Evolutionary conservation across 2,329 filamentous ascomycete species (phyloP).

Genomic region (Neoarthrinium moseri): DNA sequence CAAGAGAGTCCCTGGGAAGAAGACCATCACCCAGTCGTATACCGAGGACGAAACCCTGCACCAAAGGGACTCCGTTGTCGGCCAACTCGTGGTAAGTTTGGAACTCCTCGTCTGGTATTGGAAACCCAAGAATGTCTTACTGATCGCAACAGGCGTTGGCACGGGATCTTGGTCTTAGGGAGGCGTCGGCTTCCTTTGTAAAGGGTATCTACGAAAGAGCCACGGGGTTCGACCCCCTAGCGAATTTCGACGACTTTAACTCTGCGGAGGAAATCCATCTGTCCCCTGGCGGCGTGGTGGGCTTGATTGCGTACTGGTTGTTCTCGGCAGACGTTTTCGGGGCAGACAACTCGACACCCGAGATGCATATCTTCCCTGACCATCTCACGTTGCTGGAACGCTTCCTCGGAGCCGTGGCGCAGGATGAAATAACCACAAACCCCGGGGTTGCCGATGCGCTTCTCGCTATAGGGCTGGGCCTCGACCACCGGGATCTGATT

Average conservation of each 20-base stretch:
- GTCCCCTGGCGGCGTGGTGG: slow-evolving; percentile 58
- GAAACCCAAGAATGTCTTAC: slow-evolving; percentile 1
- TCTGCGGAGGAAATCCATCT: slow-evolving; percentile 53
- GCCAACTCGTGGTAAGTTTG: slow-evolving; percentile 64
- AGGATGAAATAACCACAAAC: slow-evolving; percentile 45
- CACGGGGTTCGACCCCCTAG: slow-evolving; percentile 43
- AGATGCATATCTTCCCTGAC: slow-evolving; percentile 59
- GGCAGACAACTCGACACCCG: slow-evolving; percentile 50
- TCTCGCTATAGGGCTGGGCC: slow-evolving; percentile 58
- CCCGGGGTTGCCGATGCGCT: slow-evolving; percentile 59
- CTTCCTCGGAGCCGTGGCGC: slow-evolving; percentile 51
- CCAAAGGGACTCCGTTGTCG: slow-evolving; percentile 64
- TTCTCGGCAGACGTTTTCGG: slow-evolving; percentile 63
- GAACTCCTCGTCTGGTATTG: slow-evolving; percentile 2
- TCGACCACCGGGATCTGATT: slow-evolving; percentile 50
- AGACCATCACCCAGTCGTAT: slow-evolving; percentile 63
- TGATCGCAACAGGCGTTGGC: slow-evolving; percentile 53
- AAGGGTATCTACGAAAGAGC: slow-evolving; percentile 41
- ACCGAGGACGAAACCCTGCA: slow-evolving; percentile 61
- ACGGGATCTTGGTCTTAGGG: slow-evolving; percentile 57
- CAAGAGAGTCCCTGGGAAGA: slow-evolving; percentile 59
- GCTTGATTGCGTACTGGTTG: slow-evolving; percentile 60
- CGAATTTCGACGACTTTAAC: slow-evolving; percentile 44
- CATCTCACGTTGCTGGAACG: slow-evolving; percentile 53
- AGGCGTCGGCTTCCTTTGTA: slow-evolving; percentile 44